Evolutionary conservation across 768 basidiomycete genomes (phyloP).

Genomic region (Tylopilus vinaceipallidus): DNA sequence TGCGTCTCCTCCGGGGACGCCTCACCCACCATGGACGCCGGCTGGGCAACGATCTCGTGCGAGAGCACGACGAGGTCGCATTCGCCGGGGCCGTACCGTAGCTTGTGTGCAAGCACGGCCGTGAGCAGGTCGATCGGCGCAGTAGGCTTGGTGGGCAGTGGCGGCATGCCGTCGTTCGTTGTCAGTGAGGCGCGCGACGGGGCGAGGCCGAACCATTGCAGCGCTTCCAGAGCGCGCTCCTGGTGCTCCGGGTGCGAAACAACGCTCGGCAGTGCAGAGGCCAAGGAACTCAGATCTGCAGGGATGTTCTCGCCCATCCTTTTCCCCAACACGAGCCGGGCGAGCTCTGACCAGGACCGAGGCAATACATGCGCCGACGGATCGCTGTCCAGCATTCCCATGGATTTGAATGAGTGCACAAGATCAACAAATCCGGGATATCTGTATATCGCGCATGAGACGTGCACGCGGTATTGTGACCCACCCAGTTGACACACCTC

Average conservation of each 20-base stretch:
- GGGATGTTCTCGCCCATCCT: slow-evolving; percentile 26
- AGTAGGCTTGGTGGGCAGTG: slow-evolving; percentile 40
- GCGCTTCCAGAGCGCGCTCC: slow-evolving; percentile 37
- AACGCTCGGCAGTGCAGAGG: slow-evolving; percentile 31
- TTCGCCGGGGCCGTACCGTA: slow-evolving; percentile 68
- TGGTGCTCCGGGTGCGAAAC: slow-evolving; percentile 11
- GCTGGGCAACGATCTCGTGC: slow-evolving; percentile 69
- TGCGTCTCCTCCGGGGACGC: slow-evolving; percentile 33
- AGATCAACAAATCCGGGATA: slow-evolving; percentile 81
- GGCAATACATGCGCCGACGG: slow-evolving; percentile 18
- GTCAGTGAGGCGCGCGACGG: slow-evolving; percentile 7
- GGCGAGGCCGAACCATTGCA: slow-evolving; percentile 39
- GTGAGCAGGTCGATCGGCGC: slow-evolving; percentile 77
- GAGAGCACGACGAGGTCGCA: slow-evolving; percentile 85
- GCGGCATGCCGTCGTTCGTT: slow-evolving; percentile 31
- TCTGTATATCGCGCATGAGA: slow-evolving; percentile 34
- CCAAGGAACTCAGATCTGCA: slow-evolving; percentile 32
- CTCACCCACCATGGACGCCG: slow-evolving; percentile 8
- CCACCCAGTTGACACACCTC: slow-evolving; percentile 42
- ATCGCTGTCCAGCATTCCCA: slow-evolving; percentile 62
- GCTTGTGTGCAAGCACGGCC: slow-evolving; percentile 62
- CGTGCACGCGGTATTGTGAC: neutral
- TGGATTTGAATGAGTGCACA: slow-evolving; percentile 65
- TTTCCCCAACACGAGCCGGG: slow-evolving; percentile 34
- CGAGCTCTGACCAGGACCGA: slow-evolving; percentile 35